These are phyloP conservation scores for Pelargonium fulgidum DNA, from an alignment of 441 rosid genomes.

Conservation along the genomic window DNA sequence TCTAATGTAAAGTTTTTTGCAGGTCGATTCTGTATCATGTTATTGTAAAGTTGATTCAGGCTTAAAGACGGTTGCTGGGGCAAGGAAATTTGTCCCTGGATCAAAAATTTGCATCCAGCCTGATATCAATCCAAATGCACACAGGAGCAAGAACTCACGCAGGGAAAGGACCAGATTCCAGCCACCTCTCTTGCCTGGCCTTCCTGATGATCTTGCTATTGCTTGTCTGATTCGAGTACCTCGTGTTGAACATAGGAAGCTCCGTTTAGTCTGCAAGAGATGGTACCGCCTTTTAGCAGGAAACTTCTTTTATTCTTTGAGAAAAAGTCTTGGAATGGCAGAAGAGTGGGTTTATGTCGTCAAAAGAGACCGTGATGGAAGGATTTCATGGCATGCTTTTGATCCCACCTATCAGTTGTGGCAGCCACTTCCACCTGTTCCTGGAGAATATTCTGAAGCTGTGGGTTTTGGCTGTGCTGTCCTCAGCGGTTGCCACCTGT, in stretches of 20 bases:
- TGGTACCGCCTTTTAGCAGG: constrained; percentile 48
- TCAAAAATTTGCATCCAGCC: constrained; percentile 48
- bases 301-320: constrained; percentile 41
- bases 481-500: constrained; percentile 50
- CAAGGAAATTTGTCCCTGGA: constrained; percentile 43
- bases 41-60: constrained; percentile 49
- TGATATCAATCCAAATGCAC: constrained; percentile 48
- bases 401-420: constrained; percentile 49
- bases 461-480: constrained; percentile 54
- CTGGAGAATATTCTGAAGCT: constrained; percentile 45
- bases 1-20: constrained; percentile 16
- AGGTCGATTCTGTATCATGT: constrained; percentile 49
- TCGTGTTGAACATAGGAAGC: constrained; percentile 42
- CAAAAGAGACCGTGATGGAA: constrained; percentile 45
- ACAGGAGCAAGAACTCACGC: constrained; percentile 33
- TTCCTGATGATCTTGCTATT: constrained; percentile 51
- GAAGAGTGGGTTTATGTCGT: constrained; percentile 52
- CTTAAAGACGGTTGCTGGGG: constrained; percentile 49
- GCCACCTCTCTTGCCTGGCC: constrained; percentile 47
- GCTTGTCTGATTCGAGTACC: constrained; percentile 52
- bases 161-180: constrained; percentile 41
- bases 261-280: constrained; percentile 49
- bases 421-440: constrained; percentile 52
- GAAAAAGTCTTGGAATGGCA: constrained; percentile 44
- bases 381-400: constrained; percentile 54